phyloP scores from a whole-genome alignment of 495 filamentous ascomycete genomes.

The Xylaria intraflava region DNA sequence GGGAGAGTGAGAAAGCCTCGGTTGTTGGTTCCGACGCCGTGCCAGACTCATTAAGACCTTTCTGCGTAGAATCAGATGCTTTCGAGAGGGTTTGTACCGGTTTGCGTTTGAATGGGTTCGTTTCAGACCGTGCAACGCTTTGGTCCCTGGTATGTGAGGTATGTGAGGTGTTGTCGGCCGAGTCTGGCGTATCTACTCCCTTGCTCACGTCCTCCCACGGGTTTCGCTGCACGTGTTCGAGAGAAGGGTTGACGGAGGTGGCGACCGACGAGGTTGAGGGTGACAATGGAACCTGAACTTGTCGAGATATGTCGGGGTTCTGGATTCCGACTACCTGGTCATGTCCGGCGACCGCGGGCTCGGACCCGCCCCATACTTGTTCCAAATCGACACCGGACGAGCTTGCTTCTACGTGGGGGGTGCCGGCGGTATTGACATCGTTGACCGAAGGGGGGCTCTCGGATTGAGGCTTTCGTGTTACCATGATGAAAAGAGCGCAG shows the following conservation, averaged over 20 bases:
- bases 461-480: constrained; percentile 38
- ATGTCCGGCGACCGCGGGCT: constrained; percentile 8
- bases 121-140: constrained; percentile 31
- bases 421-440: constrained; percentile 18
- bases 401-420: constrained; percentile 26
- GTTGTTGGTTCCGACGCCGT: constrained; percentile 12
- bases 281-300: constrained; percentile 15
- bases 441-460: constrained; percentile 11
- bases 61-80: background rate
- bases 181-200: constrained; percentile 5
- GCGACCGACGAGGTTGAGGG: constrained; percentile 16
- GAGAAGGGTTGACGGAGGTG: constrained; percentile 8
- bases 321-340: constrained; percentile 6
- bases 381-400: constrained; percentile 29
- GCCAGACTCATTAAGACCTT: constrained; percentile 9
- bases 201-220: constrained; percentile 19
- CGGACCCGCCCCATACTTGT: constrained; percentile 30
- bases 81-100: constrained; percentile 14
- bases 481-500: constrained; percentile 18
- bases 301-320: constrained; percentile 13
- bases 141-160: constrained; percentile 23
- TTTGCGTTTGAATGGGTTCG: constrained; percentile 51
- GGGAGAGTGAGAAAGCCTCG: constrained; percentile 32
- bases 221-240: constrained; percentile 21
- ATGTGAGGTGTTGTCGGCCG: constrained; percentile 29